Evolutionary conservation across 2,329 filamentous ascomycete genomes (phyloP), one percentile per base, ranked within the genome.

Genomic region (Xylaria digitata): DNA sequence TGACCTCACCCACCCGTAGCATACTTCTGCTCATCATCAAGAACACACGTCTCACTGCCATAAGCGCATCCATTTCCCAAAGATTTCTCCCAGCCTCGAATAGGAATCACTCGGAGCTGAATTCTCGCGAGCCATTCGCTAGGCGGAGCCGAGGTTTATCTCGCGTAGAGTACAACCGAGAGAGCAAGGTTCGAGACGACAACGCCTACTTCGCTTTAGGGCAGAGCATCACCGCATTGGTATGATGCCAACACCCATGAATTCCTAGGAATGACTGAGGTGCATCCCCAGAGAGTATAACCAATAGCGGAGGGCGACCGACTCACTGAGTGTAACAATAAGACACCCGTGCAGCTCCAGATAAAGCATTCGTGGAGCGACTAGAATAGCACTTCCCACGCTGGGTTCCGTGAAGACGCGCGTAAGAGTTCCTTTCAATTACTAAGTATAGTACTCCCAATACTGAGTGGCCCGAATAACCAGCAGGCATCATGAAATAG

Each of bases 111-210:
- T 66, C 82, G 82, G 65, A 90, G 80, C 75, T 88, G 83, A 65
- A 83, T 82, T 78, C 89, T 90, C 63, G 87, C 85, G 74, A 90
- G 89, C 81, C 87, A 90, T 32, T 7, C 86, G 83, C 73, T 85
- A 89, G 79, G 79, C 54, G 83, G 71, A 15, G 87, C 87, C 48
- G 89, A 76, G 43, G 83, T 82, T 76, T 90, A 87, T 69, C 89
- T 86, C 81, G 89, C 84, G 79, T 89, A 90, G 61, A 90, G 89
- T 76, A 90, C 87, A 63, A 82, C 81, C 87, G 87, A 90, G 58
- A 81, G 82, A 45, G 88, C 83, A 76, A 89, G 87, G 74, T 90
- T 89, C 61, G 83, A 80, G 60, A 90, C 78, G 37, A 90, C 85
- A 60, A 90, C 84, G 61, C 86, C 87, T 30, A 84, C 87, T 76